phyloP scores from a whole-genome alignment of 345 rosid species.

The Trapa incisa region DNA sequence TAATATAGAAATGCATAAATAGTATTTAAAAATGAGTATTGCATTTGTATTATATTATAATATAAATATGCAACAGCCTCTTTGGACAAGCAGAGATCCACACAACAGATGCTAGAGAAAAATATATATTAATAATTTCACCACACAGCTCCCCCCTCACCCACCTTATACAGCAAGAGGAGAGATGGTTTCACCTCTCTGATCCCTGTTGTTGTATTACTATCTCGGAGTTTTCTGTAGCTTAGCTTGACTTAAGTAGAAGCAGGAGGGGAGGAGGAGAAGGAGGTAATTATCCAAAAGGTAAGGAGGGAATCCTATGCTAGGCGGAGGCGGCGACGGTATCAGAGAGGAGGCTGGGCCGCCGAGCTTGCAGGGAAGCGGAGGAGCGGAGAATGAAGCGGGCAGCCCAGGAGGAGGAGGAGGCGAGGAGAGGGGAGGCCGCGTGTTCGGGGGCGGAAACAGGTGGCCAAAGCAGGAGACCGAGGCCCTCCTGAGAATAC shows the following conservation, averaged over 20 bases:
- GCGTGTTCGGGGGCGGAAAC: conserved; percentile 24
- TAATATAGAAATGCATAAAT: neutral
- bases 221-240: conserved; percentile 1
- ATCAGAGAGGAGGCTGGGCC: conserved; percentile 1
- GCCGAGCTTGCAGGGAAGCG: neutral
- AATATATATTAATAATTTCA: conserved; percentile 8
- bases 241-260: neutral
- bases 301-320: conserved; percentile 7
- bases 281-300: neutral
- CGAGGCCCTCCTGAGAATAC: conserved; percentile 55
- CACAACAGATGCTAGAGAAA: conserved; percentile 5
- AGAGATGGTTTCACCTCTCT: conserved; percentile 1
- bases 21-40: too few relatives aligned
- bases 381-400: neutral
- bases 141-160: conserved; percentile 1
- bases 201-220: conserved; percentile 1
- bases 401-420: neutral
- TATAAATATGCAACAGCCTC: conserved; percentile 5
- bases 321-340: conserved; percentile 4
- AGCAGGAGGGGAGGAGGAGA: neutral
- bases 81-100: conserved; percentile 13
- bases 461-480: conserved; percentile 87
- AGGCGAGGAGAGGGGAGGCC: conserved; percentile 8
- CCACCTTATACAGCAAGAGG: neutral
- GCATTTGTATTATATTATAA: neutral